Evolutionary conservation across 768 basidiomycete species (phyloP), one percentile per base, ranked within the genome.

Genomic region (Pulveroboletus sp.): DNA sequence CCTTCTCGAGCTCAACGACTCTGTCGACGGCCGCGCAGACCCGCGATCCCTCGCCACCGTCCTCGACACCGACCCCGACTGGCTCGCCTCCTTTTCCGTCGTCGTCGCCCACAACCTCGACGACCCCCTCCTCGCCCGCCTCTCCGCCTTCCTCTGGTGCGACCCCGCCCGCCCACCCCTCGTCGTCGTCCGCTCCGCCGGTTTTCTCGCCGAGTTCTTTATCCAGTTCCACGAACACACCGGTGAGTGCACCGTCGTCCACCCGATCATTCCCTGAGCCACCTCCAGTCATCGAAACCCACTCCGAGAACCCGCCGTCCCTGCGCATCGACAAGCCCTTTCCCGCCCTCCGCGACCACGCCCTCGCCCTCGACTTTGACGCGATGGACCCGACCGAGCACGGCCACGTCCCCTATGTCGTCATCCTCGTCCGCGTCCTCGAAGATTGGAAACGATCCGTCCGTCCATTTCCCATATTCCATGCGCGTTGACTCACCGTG

Each of bases 311-410:
- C 17, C 70, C 76, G 14, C 85, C 78, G 22, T 90, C 80, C 7
- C 76, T 98, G 2, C 85, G 93, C 34, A 84, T 99, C 57, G 90
- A 94, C 70, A 80, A 83, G 51, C 86, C 96, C 0, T 97, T 97
- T 76, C 85, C 89, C 0, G 78, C 81, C 0, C 80, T 99, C 6
- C 75, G 85, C 47, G 76, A 86, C 43, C 84, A 89, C 65, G 82
- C 92, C 0, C 63, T 77, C 13, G 75, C 78, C 0, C 73, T 95
- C 43, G 84, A 96, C 55, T 78, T 93, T 50, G 77, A 77, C 16
- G 72, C 73, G 22, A 82, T 97, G 81, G 93, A 98, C 64, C 80
- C 83, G 19, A 93, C 89, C 12, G 88, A 93, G 45, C 93, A 96
- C 62, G 80, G 79, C 0, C 95, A 99, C 64, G 73, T 98, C 29